Conservation (phyloP, 345 rosid species). For the Schrenkiella parvula region DNA sequence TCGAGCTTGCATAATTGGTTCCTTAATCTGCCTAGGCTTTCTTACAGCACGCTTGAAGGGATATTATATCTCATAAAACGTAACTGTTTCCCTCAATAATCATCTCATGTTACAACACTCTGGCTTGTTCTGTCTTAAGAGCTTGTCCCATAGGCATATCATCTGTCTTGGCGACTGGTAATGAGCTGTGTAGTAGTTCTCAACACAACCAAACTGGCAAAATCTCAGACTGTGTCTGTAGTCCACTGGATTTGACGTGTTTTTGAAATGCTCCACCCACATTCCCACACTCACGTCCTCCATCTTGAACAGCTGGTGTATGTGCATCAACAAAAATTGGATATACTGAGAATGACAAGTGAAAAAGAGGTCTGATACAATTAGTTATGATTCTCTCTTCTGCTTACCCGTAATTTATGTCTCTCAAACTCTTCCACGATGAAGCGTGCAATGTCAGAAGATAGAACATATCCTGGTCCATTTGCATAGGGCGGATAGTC, state of each 20-base stretch:
- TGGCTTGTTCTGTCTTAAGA: conserved; percentile 46
- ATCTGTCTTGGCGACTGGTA: conserved; percentile 96
- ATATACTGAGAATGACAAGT: background rate
- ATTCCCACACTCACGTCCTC: conserved; percentile 98
- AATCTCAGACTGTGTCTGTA: conserved; percentile 74
- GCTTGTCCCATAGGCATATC: conserved; percentile 82
- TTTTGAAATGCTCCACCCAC: conserved; percentile 93
- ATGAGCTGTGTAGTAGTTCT: conserved; percentile 79
- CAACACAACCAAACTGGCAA: conserved; percentile 88
- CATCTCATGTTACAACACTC: conserved; percentile 88
- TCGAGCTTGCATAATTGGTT: conserved; percentile 17
- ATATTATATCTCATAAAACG: conserved; percentile 10
- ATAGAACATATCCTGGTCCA: conserved; percentile 87
- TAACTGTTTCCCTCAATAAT: conserved; percentile 27
- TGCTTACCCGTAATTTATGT: conserved; percentile 64
- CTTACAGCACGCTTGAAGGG: conserved; percentile 16
- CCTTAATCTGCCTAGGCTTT: conserved; percentile 2
- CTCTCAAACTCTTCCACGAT: conserved; percentile 78
- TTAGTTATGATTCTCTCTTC: background rate
- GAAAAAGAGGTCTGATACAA: background rate
- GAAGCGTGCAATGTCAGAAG: conserved; percentile 71
- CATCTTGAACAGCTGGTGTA: conserved; percentile 86
- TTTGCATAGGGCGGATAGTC: conserved; percentile 95
- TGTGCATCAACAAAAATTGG: background rate
- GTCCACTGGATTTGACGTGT: conserved; percentile 55